phyloP scores from a whole-genome alignment of 768 basidiomycete species.

The Macrolepiota albuminosa region DNA sequence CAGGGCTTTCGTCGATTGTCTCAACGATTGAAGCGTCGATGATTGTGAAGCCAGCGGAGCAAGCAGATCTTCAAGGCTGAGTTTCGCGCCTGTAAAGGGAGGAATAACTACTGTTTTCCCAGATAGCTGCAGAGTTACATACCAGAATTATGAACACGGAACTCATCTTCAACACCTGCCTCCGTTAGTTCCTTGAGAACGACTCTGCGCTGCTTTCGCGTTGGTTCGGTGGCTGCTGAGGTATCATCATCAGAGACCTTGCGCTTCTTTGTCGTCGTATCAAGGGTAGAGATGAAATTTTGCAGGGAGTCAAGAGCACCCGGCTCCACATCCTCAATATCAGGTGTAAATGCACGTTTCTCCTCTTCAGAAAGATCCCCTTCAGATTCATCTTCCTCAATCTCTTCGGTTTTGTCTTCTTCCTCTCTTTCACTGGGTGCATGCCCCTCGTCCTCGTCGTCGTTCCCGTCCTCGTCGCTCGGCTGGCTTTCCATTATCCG shows the following conservation, averaged over 20 bases:
- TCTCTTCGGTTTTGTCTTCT: slow-evolving; percentile 31
- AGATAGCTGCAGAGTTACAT: slow-evolving; percentile 7
- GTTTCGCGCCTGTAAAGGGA: slow-evolving; percentile 40
- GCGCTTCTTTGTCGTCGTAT: slow-evolving; percentile 60
- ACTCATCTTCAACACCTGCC: slow-evolving; percentile 79
- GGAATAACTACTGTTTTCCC: background rate
- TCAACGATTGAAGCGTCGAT: slow-evolving; percentile 55
- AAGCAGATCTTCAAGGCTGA: slow-evolving; percentile 71
- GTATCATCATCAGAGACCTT: slow-evolving; percentile 44
- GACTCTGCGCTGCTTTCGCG: slow-evolving; percentile 50
- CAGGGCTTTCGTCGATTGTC: slow-evolving; percentile 65
- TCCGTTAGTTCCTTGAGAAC: slow-evolving; percentile 69
- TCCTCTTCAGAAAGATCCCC: slow-evolving; percentile 39
- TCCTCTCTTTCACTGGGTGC: slow-evolving; percentile 9
- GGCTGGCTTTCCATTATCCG: background rate
- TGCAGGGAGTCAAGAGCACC: slow-evolving; percentile 68
- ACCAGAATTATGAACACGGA: slow-evolving; percentile 54
- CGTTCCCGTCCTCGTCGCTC: slow-evolving; percentile 13
- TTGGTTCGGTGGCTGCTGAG: slow-evolving; percentile 19
- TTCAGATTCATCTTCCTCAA: slow-evolving; percentile 28
- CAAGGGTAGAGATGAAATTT: slow-evolving; percentile 65
- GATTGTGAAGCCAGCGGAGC: slow-evolving; percentile 64
- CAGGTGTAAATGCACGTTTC: slow-evolving; percentile 41
- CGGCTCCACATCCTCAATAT: slow-evolving; percentile 44
- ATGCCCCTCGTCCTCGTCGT: background rate